Evolutionary conservation across 2,329 filamentous ascomycete genomes (phyloP).

Genomic region (Cercospora sojina): DNA sequence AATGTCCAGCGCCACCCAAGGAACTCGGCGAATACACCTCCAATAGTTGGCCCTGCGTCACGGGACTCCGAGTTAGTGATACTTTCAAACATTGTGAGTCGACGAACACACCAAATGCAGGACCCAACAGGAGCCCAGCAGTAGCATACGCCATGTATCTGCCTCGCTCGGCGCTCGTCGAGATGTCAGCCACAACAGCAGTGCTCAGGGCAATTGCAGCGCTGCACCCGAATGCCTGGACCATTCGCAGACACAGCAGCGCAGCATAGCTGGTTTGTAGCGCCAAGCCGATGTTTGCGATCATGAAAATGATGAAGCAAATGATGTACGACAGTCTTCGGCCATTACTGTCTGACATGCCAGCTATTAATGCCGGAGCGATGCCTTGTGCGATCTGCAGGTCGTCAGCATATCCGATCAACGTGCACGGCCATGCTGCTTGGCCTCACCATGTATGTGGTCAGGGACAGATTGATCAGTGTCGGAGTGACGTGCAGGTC

Average conservation of each 20-base stretch:
- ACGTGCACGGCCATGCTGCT: not conserved
- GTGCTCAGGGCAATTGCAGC: conserved; percentile 40
- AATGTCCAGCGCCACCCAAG: conserved; percentile 42
- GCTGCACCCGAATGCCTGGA: conserved; percentile 46
- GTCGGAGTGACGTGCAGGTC: conserved; percentile 48
- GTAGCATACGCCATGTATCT: conserved; percentile 42
- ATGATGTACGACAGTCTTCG: conserved; percentile 32
- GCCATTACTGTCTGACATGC: conserved; percentile 33
- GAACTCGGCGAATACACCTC: conserved; percentile 37
- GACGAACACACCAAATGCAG: conserved; percentile 21
- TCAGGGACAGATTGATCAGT: conserved; percentile 53
- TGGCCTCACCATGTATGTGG: conserved; percentile 56
- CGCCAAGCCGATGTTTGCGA: conserved; percentile 32
- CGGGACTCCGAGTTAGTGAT: not conserved
- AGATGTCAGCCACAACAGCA: conserved; percentile 40
- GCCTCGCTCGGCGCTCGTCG: conserved; percentile 39
- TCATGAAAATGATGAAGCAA: conserved; percentile 34
- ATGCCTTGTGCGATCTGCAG: conserved; percentile 53
- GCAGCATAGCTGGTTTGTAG: conserved; percentile 32
- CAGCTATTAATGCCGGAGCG: conserved; percentile 32
- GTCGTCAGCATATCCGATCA: not conserved
- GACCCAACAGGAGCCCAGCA: conserved; percentile 25
- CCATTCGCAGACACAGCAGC: conserved; percentile 34
- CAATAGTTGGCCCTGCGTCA: conserved; percentile 26
- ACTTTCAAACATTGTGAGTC: too few species aligned